Evolutionary conservation across 140 eudicot species (phyloP), one percentile per base, ranked within the genome.

Genomic region (Senecio squalidus): DNA sequence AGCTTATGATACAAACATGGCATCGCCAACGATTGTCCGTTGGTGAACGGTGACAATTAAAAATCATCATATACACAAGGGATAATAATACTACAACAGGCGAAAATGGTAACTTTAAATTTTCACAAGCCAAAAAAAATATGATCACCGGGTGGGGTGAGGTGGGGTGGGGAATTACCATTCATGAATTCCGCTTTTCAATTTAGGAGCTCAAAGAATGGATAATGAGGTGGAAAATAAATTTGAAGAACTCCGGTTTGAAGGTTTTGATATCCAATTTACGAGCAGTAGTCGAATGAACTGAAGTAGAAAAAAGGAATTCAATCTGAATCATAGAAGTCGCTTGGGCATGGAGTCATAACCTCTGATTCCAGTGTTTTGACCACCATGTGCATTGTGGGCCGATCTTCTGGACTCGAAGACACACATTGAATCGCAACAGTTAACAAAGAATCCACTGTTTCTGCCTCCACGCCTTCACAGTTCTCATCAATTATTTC

Each of bases 321-420:
- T 82, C 66, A 92, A 41, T 87, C 98, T 1, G 96, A 93, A 80
- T 93, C 99, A 60, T 92, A 92, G 63, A 92, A 87, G 61, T 87
- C 98, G 59, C 95, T 87, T 1, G 96, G 96, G 75, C 95, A 88
- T 16, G 99, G 99, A 33, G 96, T 87, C 89, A 78, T 84, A 31
- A 93, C 94, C 73, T 92, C 98, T 0, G 99, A 84, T 69, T 93
- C 99, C 25, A 93, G 87, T 29, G 79, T 74, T 70, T 93, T 93
- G 18, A 84, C 93, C 23, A 88, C 95, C 55, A 83, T 57, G 71
- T 88, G 95, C 94, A 88, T 93, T 22, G 99, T 93, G 50, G 96
- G 99, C 28, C 99, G 89, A 40, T 93, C 99, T 70, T 93, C 96
- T 13, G 99, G 96, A 21, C 48, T 64, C 55, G 87, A 75, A 64